These are phyloP conservation scores for Neurospora sp. DNA, from an alignment of 2,329 filamentous ascomycete genomes.

Conservation along the genomic window DNA sequence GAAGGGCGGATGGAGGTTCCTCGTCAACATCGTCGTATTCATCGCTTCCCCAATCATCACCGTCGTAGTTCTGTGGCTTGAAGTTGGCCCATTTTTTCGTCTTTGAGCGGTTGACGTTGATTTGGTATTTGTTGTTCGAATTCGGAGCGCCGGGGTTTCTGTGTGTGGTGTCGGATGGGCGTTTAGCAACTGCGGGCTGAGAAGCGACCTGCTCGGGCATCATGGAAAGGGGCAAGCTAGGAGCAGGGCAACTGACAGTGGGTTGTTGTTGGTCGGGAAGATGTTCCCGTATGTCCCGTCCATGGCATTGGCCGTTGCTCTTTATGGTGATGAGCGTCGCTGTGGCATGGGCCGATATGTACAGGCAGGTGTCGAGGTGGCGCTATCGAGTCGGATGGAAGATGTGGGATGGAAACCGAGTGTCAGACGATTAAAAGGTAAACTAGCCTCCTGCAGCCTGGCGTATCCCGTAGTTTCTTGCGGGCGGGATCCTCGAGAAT, in stretches of 20 bases:
- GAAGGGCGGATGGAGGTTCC: constrained; percentile 21
- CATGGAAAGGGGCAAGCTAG: background rate
- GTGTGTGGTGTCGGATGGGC: constrained; percentile 1
- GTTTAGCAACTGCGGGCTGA: background rate
- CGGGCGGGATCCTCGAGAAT: background rate
- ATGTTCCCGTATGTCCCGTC: constrained; percentile 24
- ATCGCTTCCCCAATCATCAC: constrained; percentile 77
- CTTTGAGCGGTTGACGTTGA: constrained; percentile 81
- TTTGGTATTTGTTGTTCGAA: constrained; percentile 48
- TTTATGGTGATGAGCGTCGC: background rate
- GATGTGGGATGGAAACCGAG: background rate
- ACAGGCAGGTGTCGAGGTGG: background rate
- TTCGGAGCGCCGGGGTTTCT: constrained; percentile 18
- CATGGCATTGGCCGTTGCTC: constrained; percentile 11
- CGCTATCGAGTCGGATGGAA: background rate
- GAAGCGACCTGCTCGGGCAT: background rate
- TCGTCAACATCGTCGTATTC: constrained; percentile 54
- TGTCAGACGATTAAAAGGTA: background rate
- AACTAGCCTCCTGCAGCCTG: background rate
- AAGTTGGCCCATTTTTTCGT: constrained; percentile 95
- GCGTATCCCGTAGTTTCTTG: background rate
- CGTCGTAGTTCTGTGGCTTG: constrained; percentile 77
- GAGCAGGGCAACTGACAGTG: constrained; percentile 15
- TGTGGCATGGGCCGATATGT: background rate
- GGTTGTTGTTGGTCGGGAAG: constrained; percentile 16